phyloP scores from a whole-genome alignment of 768 basidiomycete species.

The Boletus sp. region DNA sequence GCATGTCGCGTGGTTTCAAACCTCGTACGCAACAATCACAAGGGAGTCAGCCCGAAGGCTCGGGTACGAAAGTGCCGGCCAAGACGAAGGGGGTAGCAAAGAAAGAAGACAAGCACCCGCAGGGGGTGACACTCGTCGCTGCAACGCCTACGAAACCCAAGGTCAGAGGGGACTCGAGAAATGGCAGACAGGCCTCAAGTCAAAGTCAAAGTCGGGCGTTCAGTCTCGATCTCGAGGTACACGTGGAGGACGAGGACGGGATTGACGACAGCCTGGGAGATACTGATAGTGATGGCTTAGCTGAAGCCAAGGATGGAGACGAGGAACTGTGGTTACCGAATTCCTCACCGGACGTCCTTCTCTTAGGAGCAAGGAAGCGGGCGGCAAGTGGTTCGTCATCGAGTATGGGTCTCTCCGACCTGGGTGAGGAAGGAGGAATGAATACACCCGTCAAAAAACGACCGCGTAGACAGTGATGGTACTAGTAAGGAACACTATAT shows the following conservation, averaged over 20 bases:
- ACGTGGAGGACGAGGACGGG: neutral
- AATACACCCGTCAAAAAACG: constrained; percentile 29
- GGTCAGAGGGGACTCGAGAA: constrained; percentile 6
- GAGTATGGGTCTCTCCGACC: constrained; percentile 20
- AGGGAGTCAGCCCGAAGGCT: constrained; percentile 11
- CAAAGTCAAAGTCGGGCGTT: constrained; percentile 9
- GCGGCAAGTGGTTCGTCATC: constrained; percentile 25
- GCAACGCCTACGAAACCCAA: constrained; percentile 51
- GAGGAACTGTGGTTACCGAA: constrained; percentile 41
- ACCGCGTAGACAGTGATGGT: constrained; percentile 7
- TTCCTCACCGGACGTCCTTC: constrained; percentile 42
- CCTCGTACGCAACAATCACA: constrained; percentile 28
- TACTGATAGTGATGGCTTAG: constrained; percentile 4
- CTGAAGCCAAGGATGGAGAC: constrained; percentile 22
- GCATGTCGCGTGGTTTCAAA: constrained; percentile 73
- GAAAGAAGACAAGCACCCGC: constrained; percentile 2
- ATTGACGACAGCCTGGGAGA: neutral
- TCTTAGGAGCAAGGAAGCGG: constrained; percentile 31
- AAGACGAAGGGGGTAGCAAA: constrained; percentile 10
- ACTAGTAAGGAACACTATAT: neutral
- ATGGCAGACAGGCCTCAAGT: constrained; percentile 1
- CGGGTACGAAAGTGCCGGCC: constrained; percentile 13
- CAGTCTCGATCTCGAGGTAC: constrained; percentile 1
- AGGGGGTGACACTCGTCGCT: constrained; percentile 43
- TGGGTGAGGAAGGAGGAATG: constrained; percentile 6